Conservation (phyloP, 768 basidiomycete species). For the Tulasnella sp. region DNA sequence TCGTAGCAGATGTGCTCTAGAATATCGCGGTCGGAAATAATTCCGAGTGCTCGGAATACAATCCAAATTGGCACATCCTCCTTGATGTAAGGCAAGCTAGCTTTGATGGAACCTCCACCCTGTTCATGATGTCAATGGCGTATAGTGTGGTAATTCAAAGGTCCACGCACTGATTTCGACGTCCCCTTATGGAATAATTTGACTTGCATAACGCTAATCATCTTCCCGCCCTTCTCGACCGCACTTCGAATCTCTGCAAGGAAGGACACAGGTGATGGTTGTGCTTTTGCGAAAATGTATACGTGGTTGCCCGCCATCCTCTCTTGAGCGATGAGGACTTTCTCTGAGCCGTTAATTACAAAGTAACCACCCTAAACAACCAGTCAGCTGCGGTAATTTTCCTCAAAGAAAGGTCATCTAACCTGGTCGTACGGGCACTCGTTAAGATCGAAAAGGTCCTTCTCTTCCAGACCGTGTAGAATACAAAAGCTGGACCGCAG, state of each 20-base stretch:
- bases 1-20: constrained; percentile 99
- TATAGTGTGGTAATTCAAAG: not conserved
- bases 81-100: constrained; percentile 96
- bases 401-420: not conserved
- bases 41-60: constrained; percentile 94
- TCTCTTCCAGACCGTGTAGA: constrained; percentile 70
- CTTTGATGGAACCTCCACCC: constrained; percentile 92
- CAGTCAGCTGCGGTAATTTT: not conserved
- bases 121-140: constrained; percentile 36
- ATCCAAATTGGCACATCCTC: constrained; percentile 99
- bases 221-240: constrained; percentile 97
- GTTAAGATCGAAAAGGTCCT: constrained; percentile 83
- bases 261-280: constrained; percentile 92
- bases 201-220: constrained; percentile 94
- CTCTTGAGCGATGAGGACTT: constrained; percentile 99
- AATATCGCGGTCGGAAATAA: constrained; percentile 96
- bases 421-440: constrained; percentile 93
- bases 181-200: constrained; percentile 92
- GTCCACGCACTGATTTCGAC: constrained; percentile 71
- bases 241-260: constrained; percentile 96
- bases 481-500: constrained; percentile 93
- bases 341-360: constrained; percentile 99
- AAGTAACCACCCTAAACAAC: constrained; percentile 83
- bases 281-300: constrained; percentile 97
- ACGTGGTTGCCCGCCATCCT: constrained; percentile 99